These are phyloP conservation scores for Acacia confusa DNA, from an alignment of 306 rosid species.

Conservation along the genomic window DNA sequence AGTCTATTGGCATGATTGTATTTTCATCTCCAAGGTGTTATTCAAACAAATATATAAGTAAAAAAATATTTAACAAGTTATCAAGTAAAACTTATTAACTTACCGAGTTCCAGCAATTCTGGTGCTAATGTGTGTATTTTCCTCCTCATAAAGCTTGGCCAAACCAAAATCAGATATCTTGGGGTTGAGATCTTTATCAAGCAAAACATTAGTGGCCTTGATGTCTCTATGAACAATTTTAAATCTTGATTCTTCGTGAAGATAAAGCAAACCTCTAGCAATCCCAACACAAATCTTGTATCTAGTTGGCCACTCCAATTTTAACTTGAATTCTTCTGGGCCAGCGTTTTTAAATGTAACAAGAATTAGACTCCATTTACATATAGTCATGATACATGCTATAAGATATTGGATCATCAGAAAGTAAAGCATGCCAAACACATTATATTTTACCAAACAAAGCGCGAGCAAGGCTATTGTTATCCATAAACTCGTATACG, in stretches of 20 bases:
- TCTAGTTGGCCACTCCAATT: constrained; percentile 61
- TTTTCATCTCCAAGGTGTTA: too few relatives aligned
- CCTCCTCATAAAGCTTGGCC: constrained; percentile 73
- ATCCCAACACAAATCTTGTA: constrained; percentile 61
- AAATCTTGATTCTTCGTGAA: constrained; percentile 72
- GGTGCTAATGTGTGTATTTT: constrained; percentile 65
- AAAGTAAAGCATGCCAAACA: too few relatives aligned
- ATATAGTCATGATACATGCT: not conserved
- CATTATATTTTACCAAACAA: constrained; percentile 46
- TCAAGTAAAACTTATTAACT: not conserved
- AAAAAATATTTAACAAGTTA: too few relatives aligned
- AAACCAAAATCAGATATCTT: constrained; percentile 71
- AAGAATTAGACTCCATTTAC: not conserved
- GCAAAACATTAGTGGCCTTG: constrained; percentile 63
- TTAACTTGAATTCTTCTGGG: constrained; percentile 17
- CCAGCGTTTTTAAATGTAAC: constrained; percentile 27
- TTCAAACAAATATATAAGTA: too few relatives aligned
- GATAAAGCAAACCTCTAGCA: constrained; percentile 64
- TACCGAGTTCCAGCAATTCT: constrained; percentile 62
- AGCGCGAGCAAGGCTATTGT: constrained; percentile 60
- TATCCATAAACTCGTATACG: constrained; percentile 59
- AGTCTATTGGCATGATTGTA: too few relatives aligned
- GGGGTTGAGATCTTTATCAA: constrained; percentile 56
- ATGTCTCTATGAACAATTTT: constrained; percentile 76
- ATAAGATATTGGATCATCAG: not conserved